These are phyloP conservation scores for Colletotrichum sojae DNA, from an alignment of 2,329 filamentous ascomycete species.

Conservation along the genomic window DNA sequence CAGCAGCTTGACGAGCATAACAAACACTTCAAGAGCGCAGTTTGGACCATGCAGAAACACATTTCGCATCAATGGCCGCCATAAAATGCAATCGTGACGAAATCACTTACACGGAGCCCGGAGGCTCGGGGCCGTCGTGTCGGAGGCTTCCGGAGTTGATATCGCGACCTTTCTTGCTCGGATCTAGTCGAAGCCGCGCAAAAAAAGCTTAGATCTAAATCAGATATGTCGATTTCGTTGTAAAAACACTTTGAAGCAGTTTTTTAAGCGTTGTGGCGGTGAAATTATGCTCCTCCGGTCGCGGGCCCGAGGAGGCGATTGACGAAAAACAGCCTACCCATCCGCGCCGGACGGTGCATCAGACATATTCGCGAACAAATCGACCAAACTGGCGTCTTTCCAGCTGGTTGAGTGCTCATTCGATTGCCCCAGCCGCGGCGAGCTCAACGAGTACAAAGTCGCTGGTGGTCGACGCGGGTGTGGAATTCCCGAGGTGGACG, in stretches of 20 bases:
- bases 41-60: conserved; percentile 16
- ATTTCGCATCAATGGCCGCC: not conserved
- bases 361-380: conserved; percentile 10
- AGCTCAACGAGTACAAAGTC: conserved; percentile 78
- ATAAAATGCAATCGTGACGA: conserved; percentile 3
- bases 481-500: conserved; percentile 48
- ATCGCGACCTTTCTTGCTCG: conserved; percentile 17
- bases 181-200: conserved; percentile 20
- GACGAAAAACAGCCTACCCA: conserved; percentile 37
- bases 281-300: conserved; percentile 22
- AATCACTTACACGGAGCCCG: conserved; percentile 39
- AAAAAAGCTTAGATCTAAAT: not conserved
- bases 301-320: conserved; percentile 38
- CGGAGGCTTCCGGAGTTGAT: conserved; percentile 28
- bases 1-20: conserved; percentile 32
- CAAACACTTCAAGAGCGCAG: conserved; percentile 20
- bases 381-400: conserved; percentile 13
- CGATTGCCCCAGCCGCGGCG: conserved; percentile 58
- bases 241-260: conserved; percentile 5
- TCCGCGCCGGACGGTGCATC: conserved; percentile 2
- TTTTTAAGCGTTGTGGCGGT: conserved; percentile 22
- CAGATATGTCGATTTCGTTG: no score
- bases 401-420: conserved; percentile 50
- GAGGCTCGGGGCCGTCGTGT: conserved; percentile 24
- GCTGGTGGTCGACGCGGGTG: conserved; percentile 57